A percentile compares a stretch with the other conserved stretches of the same genome.
These are phyloP conservation scores for Physocladia obscura DNA, from an alignment of 192 early-diverging fungal species.

Conservation along the genomic window DNA sequence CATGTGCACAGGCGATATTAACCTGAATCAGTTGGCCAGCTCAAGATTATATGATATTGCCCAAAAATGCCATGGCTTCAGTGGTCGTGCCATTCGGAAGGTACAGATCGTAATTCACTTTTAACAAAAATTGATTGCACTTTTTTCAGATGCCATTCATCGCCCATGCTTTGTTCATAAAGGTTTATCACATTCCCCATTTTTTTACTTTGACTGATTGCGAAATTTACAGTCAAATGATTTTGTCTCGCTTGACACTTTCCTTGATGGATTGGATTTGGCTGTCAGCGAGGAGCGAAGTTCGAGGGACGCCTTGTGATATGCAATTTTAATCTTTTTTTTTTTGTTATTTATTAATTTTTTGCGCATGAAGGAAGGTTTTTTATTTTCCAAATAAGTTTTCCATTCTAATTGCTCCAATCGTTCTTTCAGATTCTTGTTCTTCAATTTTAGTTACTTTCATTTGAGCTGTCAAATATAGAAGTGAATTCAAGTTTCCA, in stretches of 20 bases:
- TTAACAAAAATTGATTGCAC: background rate
- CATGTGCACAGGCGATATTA: background rate
- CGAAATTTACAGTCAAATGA: background rate
- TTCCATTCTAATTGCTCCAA: slow-evolving; percentile 46
- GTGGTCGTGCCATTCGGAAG: slow-evolving; percentile 33
- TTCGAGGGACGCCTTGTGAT: slow-evolving; percentile 4
- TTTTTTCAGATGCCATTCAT: slow-evolving; percentile 53
- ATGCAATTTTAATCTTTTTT: background rate
- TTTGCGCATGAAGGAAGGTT: background rate
- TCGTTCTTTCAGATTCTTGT: slow-evolving; percentile 2
- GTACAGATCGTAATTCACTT: background rate
- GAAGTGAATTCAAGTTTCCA: slow-evolving; percentile 72
- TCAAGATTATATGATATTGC: slow-evolving; percentile 38
- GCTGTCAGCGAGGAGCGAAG: slow-evolving; percentile 16
- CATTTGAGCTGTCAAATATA: slow-evolving; percentile 48
- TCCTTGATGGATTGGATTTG: slow-evolving; percentile 18
- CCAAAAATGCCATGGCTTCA: slow-evolving; percentile 34
- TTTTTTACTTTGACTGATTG: too few relatives aligned
- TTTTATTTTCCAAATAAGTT: slow-evolving; percentile 18
- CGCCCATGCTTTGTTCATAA: slow-evolving; percentile 50
- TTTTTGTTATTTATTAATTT: background rate
- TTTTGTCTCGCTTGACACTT: background rate
- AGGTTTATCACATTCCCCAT: slow-evolving; percentile 19
- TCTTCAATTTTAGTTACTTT: slow-evolving; percentile 7
- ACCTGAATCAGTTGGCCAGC: slow-evolving; percentile 31